Percentiles rank a stretch among this genome's conserved stretches.
phyloP scores from a whole-genome alignment of 2,329 filamentous ascomycete species.

The Xylogone sp. region DNA sequence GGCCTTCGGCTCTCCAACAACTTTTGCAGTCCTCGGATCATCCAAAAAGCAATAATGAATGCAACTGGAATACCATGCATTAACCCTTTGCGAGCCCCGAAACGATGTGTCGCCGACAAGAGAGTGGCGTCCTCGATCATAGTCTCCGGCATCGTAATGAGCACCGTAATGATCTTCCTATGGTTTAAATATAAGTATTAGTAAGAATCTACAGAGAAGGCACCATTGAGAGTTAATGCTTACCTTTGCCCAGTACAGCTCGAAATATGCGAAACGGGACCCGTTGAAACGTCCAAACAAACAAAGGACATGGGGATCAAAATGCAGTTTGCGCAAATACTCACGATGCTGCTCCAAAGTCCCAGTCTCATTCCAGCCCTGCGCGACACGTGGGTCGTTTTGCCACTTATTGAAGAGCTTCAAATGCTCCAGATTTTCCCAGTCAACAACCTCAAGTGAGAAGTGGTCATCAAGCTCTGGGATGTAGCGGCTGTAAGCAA shows the following conservation, averaged over 20 bases:
- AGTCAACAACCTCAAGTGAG: constrained; percentile 72
- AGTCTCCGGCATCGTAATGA: constrained; percentile 51
- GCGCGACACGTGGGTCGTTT: constrained; percentile 76
- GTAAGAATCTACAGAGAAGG: not conserved
- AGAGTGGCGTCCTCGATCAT: constrained; percentile 57
- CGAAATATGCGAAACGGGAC: constrained; percentile 71
- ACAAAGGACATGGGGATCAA: constrained; percentile 68
- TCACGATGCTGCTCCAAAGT: constrained; percentile 70
- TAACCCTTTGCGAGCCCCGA: constrained; percentile 57
- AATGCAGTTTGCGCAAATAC: constrained; percentile 64
- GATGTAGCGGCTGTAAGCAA: constrained; percentile 76
- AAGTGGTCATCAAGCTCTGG: constrained; percentile 73
- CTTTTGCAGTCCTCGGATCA: constrained; percentile 51
- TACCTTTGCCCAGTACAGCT: constrained; percentile 74
- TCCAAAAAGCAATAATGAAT: constrained; percentile 63
- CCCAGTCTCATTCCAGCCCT: constrained; percentile 77
- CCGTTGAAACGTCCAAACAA: constrained; percentile 71
- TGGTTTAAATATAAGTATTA: not conserved
- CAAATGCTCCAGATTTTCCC: constrained; percentile 59
- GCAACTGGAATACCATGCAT: constrained; percentile 57
- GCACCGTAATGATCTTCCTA: constrained; percentile 58
- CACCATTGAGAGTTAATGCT: constrained; percentile 14
- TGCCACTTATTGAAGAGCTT: constrained; percentile 75
- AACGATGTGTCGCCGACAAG: constrained; percentile 55
- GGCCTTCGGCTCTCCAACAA: constrained; percentile 69